Evolutionary conservation across 2,329 filamentous ascomycete species (phyloP).

Genomic region (Aspergillus transmontanensis): DNA sequence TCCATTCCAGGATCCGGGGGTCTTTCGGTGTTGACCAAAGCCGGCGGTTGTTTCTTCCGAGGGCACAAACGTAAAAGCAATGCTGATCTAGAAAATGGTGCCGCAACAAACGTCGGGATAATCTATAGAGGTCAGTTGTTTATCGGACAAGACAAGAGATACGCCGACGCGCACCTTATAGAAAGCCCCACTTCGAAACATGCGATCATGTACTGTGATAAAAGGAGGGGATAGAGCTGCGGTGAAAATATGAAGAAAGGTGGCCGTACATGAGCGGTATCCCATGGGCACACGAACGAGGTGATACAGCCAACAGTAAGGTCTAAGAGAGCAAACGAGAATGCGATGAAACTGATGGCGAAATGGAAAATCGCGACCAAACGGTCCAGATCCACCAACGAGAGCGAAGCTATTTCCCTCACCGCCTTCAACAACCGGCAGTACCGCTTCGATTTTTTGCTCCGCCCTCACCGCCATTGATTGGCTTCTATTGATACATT

Average conservation of each 20-base stretch:
- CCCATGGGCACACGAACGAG: constrained; percentile 1
- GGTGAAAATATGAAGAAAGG: not conserved
- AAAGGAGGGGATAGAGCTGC: constrained; percentile 1
- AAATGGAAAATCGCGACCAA: constrained; percentile 6
- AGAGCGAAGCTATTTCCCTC: constrained; percentile 7
- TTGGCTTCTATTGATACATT: not conserved
- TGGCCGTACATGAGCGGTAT: constrained; percentile 7
- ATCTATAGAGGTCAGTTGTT: not conserved
- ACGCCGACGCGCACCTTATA: constrained; percentile 16
- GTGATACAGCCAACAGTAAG: not conserved
- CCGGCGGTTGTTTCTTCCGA: not conserved
- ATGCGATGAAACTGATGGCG: constrained; percentile 1
- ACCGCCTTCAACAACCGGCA: constrained; percentile 29
- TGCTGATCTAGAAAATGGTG: not conserved
- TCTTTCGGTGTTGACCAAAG: not conserved
- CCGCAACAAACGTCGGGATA: not conserved
- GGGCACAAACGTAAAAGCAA: not conserved
- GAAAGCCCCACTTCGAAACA: constrained; percentile 20
- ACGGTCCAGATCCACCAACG: not conserved
- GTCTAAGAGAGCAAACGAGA: not conserved
- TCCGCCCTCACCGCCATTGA: constrained; percentile 11
- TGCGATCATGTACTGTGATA: constrained; percentile 8
- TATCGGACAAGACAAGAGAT: not conserved
- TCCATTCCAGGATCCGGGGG: not conserved
- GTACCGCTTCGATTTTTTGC: constrained; percentile 26